phyloP scores from a whole-genome alignment of 1,284 basidiomycete genomes.

The Apiotrichum mycotoxinovorans region DNA sequence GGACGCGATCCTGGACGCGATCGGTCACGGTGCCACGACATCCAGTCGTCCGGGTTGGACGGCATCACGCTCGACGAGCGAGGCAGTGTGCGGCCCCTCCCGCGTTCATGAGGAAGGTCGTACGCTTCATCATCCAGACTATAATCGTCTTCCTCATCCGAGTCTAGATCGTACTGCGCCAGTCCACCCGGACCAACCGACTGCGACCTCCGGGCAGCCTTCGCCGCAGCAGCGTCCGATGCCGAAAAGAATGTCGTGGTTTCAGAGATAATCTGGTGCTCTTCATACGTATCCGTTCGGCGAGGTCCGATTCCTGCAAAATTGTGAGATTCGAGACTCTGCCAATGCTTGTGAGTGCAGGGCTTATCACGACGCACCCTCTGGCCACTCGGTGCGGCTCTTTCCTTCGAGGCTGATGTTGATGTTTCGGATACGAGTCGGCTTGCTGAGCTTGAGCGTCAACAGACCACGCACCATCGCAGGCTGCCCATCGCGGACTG shows the following conservation, averaged over 20 bases:
- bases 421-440: constrained; percentile 82
- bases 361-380: constrained; percentile 60
- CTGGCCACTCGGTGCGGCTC: constrained; percentile 68
- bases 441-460: constrained; percentile 72
- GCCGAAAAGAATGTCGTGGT: constrained; percentile 71
- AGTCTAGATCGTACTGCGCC: constrained; percentile 42
- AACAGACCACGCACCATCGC: constrained; percentile 85
- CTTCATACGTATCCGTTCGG: constrained; percentile 74
- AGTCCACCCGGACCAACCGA: constrained; percentile 72
- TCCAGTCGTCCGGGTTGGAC: constrained; percentile 24
- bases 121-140: constrained; percentile 18
- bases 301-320: constrained; percentile 69
- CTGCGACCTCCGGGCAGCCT: constrained; percentile 56
- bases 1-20: constrained; percentile 26
- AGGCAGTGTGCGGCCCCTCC: constrained; percentile 2
- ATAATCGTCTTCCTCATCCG: constrained; percentile 49
- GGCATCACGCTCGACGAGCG: constrained; percentile 40
- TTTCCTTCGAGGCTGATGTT: constrained; percentile 73
- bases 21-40: constrained; percentile 23
- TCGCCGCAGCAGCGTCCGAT: constrained; percentile 19
- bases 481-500: constrained; percentile 58
- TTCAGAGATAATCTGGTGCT: constrained; percentile 70
- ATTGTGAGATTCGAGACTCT: neutral
- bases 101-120: constrained; percentile 10
- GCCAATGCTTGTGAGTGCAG: neutral